phyloP scores from a whole-genome alignment of 1,284 basidiomycete species.

The Pisolithus thermaeus region DNA sequence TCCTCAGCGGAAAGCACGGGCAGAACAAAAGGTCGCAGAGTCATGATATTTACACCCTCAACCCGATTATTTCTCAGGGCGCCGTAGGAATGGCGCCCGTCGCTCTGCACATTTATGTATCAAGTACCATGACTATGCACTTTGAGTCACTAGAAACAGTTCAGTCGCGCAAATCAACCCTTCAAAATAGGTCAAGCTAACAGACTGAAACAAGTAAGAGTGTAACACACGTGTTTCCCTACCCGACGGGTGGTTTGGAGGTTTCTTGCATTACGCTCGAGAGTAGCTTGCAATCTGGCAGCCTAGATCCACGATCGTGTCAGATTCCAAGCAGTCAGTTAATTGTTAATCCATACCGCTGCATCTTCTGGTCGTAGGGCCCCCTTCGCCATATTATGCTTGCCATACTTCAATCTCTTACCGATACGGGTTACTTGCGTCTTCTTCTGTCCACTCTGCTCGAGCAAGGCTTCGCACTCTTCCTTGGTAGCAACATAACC shows the following conservation, averaged over 20 bases:
- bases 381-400: slow-evolving; percentile 83
- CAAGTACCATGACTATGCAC: slow-evolving; percentile 16
- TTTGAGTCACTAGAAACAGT: slow-evolving; percentile 15
- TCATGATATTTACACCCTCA: slow-evolving; percentile 30
- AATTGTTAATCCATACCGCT: slow-evolving; percentile 43
- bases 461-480: slow-evolving; percentile 63
- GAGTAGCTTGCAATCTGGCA: slow-evolving; percentile 48
- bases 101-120: slow-evolving; percentile 19
- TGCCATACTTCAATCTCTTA: slow-evolving; percentile 53
- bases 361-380: slow-evolving; percentile 74
- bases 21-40: slow-evolving; percentile 49
- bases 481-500: slow-evolving; percentile 64
- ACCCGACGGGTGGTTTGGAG: slow-evolving; percentile 22
- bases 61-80: slow-evolving; percentile 5
- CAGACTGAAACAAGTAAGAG: slow-evolving; percentile 17
- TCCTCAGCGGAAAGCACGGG: slow-evolving; percentile 56
- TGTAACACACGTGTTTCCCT: slow-evolving; percentile 19
- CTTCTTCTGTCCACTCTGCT: slow-evolving; percentile 39
- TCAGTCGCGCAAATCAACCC: slow-evolving; percentile 9
- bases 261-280: slow-evolving; percentile 56
- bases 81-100: slow-evolving; percentile 8
- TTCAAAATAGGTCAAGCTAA: background rate
- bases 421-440: slow-evolving; percentile 33
- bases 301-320: slow-evolving; percentile 33
- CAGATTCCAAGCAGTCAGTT: background rate